Evolutionary conservation across 768 basidiomycete species (phyloP).

Genomic region (Lactifluus subvellereus): DNA sequence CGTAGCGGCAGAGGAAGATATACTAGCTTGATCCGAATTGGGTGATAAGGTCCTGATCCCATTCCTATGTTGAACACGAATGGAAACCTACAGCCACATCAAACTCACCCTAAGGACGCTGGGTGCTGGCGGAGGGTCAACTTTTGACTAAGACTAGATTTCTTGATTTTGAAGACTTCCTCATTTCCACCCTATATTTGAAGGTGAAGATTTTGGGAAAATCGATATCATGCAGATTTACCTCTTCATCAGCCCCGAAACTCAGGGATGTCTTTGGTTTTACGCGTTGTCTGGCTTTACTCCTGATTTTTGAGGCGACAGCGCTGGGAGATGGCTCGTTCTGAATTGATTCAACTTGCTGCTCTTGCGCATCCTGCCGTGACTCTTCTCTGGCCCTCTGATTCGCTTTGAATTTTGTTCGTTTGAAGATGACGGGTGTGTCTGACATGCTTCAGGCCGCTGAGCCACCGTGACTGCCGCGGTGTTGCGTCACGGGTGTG

Average conservation of each 20-base stretch:
- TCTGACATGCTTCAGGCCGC: conserved; percentile 28
- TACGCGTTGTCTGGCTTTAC: conserved; percentile 54
- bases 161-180: conserved; percentile 74
- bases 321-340: conserved; percentile 49
- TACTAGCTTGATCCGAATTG: conserved; percentile 13
- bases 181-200: conserved; percentile 49
- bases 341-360: conserved; percentile 27
- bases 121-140: conserved; percentile 51
- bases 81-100: not conserved
- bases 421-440: conserved; percentile 39
- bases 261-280: conserved; percentile 66
- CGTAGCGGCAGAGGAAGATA: conserved; percentile 35
- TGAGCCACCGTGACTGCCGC: too few relatives aligned
- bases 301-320: conserved; percentile 63
- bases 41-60: not conserved
- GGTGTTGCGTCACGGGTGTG: not conserved
- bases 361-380: conserved; percentile 28
- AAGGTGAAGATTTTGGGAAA: not conserved
- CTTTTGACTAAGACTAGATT: conserved; percentile 68
- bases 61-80: conserved; percentile 1
- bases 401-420: conserved; percentile 37
- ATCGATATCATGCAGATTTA: conserved; percentile 28
- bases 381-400: conserved; percentile 33
- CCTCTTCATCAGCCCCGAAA: conserved; percentile 70
- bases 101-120: conserved; percentile 29